Evolutionary conservation across 331 rosid genomes (phyloP).

Genomic region (Acacia concinna): DNA sequence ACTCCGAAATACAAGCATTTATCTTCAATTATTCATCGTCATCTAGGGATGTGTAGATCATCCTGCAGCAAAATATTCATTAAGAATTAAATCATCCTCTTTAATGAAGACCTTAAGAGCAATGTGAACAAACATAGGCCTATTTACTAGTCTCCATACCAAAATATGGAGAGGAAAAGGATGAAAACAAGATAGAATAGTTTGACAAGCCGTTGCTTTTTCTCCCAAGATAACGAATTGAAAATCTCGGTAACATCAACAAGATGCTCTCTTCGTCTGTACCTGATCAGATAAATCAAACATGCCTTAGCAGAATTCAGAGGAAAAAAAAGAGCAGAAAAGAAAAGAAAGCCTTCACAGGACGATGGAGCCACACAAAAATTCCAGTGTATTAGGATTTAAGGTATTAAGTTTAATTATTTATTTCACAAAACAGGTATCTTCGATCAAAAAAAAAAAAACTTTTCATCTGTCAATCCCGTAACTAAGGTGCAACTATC

Average conservation of each 20-base stretch:
- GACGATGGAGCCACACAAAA: conserved; percentile 29
- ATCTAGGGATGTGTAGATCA: conserved; percentile 68
- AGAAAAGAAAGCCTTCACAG: conserved; percentile 24
- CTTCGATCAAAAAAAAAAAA: conserved; percentile 7
- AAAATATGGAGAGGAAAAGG: conserved; percentile 82
- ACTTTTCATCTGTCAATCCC: conserved; percentile 5
- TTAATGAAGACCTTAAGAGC: conserved; percentile 27
- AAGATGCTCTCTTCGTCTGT: conserved; percentile 53
- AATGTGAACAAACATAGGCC: neutral
- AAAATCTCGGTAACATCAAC: conserved; percentile 94
- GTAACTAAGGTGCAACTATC: conserved; percentile 19
- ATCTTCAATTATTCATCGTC: conserved; percentile 43
- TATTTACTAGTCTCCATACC: conserved; percentile 47
- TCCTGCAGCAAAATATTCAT: conserved; percentile 49
- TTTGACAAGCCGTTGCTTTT: conserved; percentile 86
- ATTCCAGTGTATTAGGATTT: conserved; percentile 11
- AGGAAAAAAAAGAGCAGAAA: neutral
- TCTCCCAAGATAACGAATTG: conserved; percentile 77
- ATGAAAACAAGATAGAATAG: conserved; percentile 69
- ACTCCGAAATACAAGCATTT: conserved; percentile 28
- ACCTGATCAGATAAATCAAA: conserved; percentile 47
- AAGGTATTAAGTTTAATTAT: conserved; percentile 16
- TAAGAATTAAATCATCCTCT: conserved; percentile 29
- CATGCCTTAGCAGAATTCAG: neutral
- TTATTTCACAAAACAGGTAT: neutral